phyloP scores from a whole-genome alignment of 2,329 filamentous ascomycete species.

The Exutisphaerella laricina region DNA sequence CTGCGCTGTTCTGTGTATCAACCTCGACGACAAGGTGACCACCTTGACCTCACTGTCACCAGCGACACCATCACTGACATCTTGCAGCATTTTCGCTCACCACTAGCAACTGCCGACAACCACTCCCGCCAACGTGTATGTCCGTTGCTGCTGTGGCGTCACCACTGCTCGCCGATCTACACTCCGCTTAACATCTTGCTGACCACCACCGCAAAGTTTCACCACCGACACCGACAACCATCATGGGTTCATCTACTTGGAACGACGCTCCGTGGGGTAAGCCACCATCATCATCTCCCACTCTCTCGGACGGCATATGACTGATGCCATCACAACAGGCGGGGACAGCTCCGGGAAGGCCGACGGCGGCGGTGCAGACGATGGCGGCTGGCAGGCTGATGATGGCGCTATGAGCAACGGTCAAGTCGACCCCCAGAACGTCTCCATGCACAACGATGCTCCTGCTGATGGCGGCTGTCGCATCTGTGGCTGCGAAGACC shows the following conservation, averaged over 20 bases:
- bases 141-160: no score
- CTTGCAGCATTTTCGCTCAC: not conserved
- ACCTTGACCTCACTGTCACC: not conserved
- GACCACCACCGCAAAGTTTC: not conserved
- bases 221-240: slow-evolving; percentile 2
- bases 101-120: no score
- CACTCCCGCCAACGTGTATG: no score
- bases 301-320: not conserved
- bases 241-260: slow-evolving; percentile 23
- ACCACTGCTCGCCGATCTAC: no score
- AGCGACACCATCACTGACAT: not conserved
- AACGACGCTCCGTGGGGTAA: slow-evolving; percentile 20
- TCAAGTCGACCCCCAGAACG: slow-evolving; percentile 24
- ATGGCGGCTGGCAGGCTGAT: slow-evolving; percentile 14
- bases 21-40: not conserved
- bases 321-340: slow-evolving; percentile 13
- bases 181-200: not conserved
- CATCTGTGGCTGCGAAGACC: slow-evolving; percentile 16
- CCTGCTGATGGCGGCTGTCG: slow-evolving; percentile 36
- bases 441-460: slow-evolving; percentile 28
- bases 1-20: not conserved
- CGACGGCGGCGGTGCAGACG: slow-evolving; percentile 13
- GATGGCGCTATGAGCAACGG: slow-evolving; percentile 8
- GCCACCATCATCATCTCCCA: slow-evolving; percentile 2
- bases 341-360: slow-evolving; percentile 22